A percentile compares a stretch with the other conserved stretches of the same genome.
Conservation (phyloP, 2,329 filamentous ascomycete genomes). For the Delphinella strobiligena region DNA sequence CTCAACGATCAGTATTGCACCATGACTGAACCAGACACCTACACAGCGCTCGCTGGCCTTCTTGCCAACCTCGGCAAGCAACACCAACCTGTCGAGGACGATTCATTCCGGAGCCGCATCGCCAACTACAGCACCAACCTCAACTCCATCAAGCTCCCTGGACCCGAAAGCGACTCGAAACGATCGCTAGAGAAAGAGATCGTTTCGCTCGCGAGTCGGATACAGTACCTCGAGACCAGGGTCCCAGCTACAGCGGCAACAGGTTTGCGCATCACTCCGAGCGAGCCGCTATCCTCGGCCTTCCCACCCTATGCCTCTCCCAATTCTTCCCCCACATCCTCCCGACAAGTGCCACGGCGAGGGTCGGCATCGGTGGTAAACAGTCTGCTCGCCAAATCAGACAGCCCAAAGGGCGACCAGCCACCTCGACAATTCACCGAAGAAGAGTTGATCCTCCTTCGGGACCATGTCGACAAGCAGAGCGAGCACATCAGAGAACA, state of each 20-base stretch:
- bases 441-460: slow-evolving; percentile 72
- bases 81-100: slow-evolving; percentile 29
- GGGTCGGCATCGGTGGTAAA: slow-evolving; percentile 32
- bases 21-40: slow-evolving; percentile 24
- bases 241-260: slow-evolving; percentile 34
- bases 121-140: slow-evolving; percentile 39
- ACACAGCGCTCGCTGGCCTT: slow-evolving; percentile 25
- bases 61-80: slow-evolving; percentile 36
- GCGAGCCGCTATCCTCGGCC: slow-evolving; percentile 47
- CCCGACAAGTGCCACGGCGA: slow-evolving; percentile 16
- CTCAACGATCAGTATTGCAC: slow-evolving; percentile 10
- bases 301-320: slow-evolving; percentile 45
- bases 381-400: slow-evolving; percentile 43
- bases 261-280: slow-evolving; percentile 66
- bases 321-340: slow-evolving; percentile 17
- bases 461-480: slow-evolving; percentile 86
- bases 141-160: slow-evolving; percentile 58
- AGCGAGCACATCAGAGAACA: slow-evolving; percentile 84
- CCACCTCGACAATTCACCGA: slow-evolving; percentile 52
- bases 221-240: slow-evolving; percentile 73
- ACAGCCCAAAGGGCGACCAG: slow-evolving; percentile 33
- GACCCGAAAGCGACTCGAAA: slow-evolving; percentile 64
- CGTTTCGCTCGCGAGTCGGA: slow-evolving; percentile 60
- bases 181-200: slow-evolving; percentile 71
- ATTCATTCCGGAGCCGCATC: slow-evolving; percentile 32